Evolutionary conservation across 176 grass and related monocot species (phyloP).

Genomic region (Ampelocalamus luodianensis): DNA sequence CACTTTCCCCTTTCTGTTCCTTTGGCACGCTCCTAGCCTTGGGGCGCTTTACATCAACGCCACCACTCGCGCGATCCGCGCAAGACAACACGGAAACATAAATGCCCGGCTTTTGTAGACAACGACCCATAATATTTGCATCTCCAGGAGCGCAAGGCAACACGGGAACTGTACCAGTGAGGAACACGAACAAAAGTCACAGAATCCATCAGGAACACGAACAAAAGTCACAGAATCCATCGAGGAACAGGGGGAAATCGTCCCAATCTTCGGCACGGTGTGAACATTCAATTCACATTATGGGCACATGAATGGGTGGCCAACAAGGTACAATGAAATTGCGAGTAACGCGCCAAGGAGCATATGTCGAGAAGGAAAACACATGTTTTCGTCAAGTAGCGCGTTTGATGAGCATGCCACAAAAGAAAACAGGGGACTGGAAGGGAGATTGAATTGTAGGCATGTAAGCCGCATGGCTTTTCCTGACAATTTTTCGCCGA

Average conservation of each 20-base stretch:
- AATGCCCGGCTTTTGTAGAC: constrained; percentile 3
- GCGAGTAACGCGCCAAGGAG: background rate
- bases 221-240: background rate
- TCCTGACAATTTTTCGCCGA: too few relatives aligned
- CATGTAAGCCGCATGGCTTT: background rate
- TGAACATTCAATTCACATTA: background rate
- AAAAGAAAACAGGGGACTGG: too few relatives aligned
- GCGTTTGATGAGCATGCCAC: background rate
- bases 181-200: background rate
- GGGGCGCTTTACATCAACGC: background rate
- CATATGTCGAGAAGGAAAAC: too few relatives aligned
- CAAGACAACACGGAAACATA: constrained; percentile 9
- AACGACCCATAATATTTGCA: background rate
- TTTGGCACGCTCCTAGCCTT: too few relatives aligned
- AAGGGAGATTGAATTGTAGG: background rate
- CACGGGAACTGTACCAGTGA: too few relatives aligned
- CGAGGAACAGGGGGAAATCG: background rate
- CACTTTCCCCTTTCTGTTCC: background rate
- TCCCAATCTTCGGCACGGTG: background rate
- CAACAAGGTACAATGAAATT: background rate
- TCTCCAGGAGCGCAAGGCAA: background rate
- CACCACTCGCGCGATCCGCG: background rate
- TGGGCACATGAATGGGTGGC: background rate
- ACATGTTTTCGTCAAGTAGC: background rate
- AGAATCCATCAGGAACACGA: background rate